Base-by-base conservation (phyloP, 805 yeast species). In the Candida ascalaphidarum region DNA sequence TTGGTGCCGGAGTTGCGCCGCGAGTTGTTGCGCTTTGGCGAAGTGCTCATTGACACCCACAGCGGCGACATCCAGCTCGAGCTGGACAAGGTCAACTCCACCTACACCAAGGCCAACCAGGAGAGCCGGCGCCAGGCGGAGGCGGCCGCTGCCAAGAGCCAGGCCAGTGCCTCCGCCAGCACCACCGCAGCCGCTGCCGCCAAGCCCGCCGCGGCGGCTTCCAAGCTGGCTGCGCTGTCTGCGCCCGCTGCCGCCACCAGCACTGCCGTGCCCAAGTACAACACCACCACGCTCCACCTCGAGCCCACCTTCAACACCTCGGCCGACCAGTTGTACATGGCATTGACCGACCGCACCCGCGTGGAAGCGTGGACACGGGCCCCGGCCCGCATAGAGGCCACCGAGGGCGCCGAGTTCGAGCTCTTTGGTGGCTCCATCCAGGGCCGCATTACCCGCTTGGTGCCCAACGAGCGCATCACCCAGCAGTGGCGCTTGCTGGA, bases 291-390 rank as follows among this genome's bases (percentile, higher is more conserved):
- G 1, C 60, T 89, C 28, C 79, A 78, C 40, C 61, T 88, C 29
- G 82, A 81, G 41, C 79, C 94, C 4, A 64, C 71, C 3, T 92
- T 92, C 68, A 79, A 80, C 53, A 85, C 95, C 10, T 70, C 94
- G 3, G 94, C 96, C 1, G 84, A 81, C 36, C 94, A 85, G 50
- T 55, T 94, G 20, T 92, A 77, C 53, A 58, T 70, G 24, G 82
- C 96, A 1, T 69, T 92, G 21, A 52, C 83, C 25, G 84, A 81
- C 34, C 82, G 81, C 15, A 73, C 73, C 27, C 65, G 94, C 38
- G 79, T 92, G 10, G 74, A 78, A n/a, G 88, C 88, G 1, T 92
- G 97, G 97, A 69, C 95, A 1, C 75, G 95, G 34, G 74, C 94
- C 0, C 61, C 72, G 21, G 86, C 74, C 27, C 55, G 50, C 17